These are phyloP conservation scores for Neurospora tetrasperma DNA, from an alignment of 495 filamentous ascomycete genomes.

Conservation along the genomic window DNA sequence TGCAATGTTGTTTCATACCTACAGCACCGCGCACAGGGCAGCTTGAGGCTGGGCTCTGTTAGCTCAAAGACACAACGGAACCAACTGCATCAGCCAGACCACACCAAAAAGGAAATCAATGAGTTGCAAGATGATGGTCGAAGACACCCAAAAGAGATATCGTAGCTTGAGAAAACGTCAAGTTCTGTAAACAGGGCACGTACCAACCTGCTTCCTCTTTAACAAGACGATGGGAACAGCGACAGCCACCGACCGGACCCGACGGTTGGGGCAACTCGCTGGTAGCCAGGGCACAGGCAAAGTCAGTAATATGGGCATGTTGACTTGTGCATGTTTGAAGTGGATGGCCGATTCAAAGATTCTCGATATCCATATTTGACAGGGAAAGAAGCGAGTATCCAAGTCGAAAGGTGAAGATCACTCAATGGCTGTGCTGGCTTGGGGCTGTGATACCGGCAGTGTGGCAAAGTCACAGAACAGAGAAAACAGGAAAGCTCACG, in stretches of 20 bases:
- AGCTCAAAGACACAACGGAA: neutral
- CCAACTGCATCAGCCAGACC: neutral
- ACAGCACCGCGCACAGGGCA: neutral
- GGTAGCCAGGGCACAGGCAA: neutral
- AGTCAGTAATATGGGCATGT: neutral
- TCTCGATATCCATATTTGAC: neutral
- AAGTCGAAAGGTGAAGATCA: neutral
- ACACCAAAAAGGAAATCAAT: neutral
- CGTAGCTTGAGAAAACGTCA: neutral
- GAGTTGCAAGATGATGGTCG: neutral
- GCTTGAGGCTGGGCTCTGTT: neutral
- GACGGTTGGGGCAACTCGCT: neutral
- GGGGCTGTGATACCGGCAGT: neutral
- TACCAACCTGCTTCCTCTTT: neutral
- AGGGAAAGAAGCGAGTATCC: neutral
- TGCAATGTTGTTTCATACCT: neutral
- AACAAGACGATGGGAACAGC: neutral
- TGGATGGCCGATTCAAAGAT: too few species aligned
- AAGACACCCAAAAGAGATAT: neutral
- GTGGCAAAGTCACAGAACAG: too few species aligned
- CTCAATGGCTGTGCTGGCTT: neutral
- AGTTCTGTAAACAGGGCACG: neutral
- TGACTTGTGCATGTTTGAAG: neutral
- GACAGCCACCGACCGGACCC: neutral
- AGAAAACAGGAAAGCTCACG: neutral